Evolutionary conservation across 495 filamentous ascomycete species (phyloP).

Genomic region (Daldinia vernicosa): DNA sequence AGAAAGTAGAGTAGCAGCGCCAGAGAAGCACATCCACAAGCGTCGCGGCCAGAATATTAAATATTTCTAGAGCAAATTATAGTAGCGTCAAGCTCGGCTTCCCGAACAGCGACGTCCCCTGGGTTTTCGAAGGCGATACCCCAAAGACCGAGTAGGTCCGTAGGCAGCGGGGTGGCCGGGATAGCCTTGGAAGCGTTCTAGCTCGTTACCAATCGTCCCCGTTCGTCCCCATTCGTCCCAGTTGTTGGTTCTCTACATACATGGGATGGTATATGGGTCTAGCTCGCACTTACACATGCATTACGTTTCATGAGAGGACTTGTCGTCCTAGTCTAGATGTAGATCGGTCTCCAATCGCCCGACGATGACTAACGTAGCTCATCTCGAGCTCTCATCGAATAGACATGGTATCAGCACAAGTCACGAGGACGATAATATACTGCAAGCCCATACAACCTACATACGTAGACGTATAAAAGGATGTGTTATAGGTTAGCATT

Average conservation of each 20-base stretch:
- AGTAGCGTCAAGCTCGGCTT: conserved; percentile 37
- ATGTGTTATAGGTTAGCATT: conserved; percentile 26
- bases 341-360: conserved; percentile 39
- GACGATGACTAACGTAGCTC: conserved; percentile 24
- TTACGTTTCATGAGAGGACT: conserved; percentile 30
- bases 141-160: conserved; percentile 32
- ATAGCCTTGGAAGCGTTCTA: conserved; percentile 27
- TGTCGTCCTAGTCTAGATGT: conserved; percentile 25
- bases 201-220: conserved; percentile 23
- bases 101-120: conserved; percentile 34
- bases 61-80: conserved; percentile 12
- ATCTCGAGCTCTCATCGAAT: conserved; percentile 7
- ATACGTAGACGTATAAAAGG: conserved; percentile 29
- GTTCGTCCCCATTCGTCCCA: not conserved
- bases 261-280: conserved; percentile 8
- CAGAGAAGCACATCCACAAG: conserved; percentile 6
- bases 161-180: conserved; percentile 29
- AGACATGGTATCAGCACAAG: conserved; percentile 29
- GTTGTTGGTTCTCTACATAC: conserved; percentile 1
- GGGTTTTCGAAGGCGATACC: not conserved
- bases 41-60: conserved; percentile 24
- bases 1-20: conserved; percentile 6
- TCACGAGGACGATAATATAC: conserved; percentile 36
- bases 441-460: conserved; percentile 33
- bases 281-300: conserved; percentile 18